Evolutionary conservation across 2,329 filamentous ascomycete genomes (phyloP).

Genomic region (Pseudopithomyces chartarum): DNA sequence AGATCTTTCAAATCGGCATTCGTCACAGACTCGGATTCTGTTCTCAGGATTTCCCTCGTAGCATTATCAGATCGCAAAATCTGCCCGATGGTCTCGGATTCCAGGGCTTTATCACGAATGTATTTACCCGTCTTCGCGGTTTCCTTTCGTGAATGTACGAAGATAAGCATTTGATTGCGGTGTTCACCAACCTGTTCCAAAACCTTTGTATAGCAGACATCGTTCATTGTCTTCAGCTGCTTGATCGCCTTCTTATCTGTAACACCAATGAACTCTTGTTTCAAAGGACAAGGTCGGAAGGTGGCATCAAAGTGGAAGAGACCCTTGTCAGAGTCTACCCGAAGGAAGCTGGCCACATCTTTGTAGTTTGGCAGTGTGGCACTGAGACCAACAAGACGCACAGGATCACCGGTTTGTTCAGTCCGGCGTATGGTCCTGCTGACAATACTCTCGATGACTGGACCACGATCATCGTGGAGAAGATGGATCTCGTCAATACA

Average conservation of each 20-base stretch:
- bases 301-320: constrained; percentile 97
- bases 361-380: constrained; percentile 95
- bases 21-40: constrained; percentile 80
- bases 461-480: constrained; percentile 94
- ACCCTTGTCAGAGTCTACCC: constrained; percentile 82
- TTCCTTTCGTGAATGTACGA: constrained; percentile 97
- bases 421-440: constrained; percentile 90
- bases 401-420: constrained; percentile 91
- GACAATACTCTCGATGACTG: constrained; percentile 95
- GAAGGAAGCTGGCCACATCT: constrained; percentile 93
- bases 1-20: constrained; percentile 92
- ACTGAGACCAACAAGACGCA: constrained; percentile 88
- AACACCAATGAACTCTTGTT: constrained; percentile 96
- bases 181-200: constrained; percentile 93
- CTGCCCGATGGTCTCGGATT: constrained; percentile 94
- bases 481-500: constrained; percentile 99
- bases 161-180: constrained; percentile 97
- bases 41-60: constrained; percentile 82
- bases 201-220: constrained; percentile 97
- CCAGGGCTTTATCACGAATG: constrained; percentile 94
- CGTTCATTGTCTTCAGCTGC: constrained; percentile 98
- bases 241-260: constrained; percentile 99
- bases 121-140: constrained; percentile 97
- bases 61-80: constrained; percentile 92
- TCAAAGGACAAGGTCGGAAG: constrained; percentile 89